Evolutionary conservation across 305 asterid genomes (phyloP).

Genomic region (Fraxinus floribunda): DNA sequence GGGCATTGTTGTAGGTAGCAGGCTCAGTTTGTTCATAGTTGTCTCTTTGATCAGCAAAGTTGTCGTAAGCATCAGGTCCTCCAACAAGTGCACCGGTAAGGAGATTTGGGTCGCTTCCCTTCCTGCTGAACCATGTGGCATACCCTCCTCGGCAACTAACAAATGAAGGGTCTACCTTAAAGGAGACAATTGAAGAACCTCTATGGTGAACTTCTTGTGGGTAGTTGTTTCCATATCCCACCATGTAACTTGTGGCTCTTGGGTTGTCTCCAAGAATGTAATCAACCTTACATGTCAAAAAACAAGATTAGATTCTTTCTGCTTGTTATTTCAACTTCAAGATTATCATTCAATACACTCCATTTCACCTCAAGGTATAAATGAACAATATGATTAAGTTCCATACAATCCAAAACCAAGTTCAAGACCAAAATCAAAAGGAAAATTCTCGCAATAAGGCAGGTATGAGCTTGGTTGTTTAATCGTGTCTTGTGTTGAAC

Average conservation of each 20-base stretch:
- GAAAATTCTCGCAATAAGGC: not conserved
- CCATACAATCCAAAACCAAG: not conserved
- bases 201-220: conserved; percentile 95
- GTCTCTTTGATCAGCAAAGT: conserved; percentile 89
- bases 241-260: conserved; percentile 98
- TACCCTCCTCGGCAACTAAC: conserved; percentile 95
- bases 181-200: conserved; percentile 87
- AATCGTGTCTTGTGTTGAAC: not conserved
- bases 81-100: conserved; percentile 94
- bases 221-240: conserved; percentile 89
- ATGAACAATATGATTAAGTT: not conserved
- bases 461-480: not conserved
- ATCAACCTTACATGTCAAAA: conserved; percentile 55
- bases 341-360: not conserved
- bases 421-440: not conserved
- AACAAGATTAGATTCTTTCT: not conserved
- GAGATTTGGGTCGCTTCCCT: conserved; percentile 77
- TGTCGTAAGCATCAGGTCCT: conserved; percentile 97
- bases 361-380: not conserved
- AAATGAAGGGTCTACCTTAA: conserved; percentile 63
- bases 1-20: conserved; percentile 97
- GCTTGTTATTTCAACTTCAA: not conserved
- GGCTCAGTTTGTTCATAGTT: conserved; percentile 98
- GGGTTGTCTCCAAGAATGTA: conserved; percentile 98
- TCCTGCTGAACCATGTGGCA: conserved; percentile 84